Conservation (phyloP, 495 filamentous ascomycete genomes). For the Elaphomyces granulatus region DNA sequence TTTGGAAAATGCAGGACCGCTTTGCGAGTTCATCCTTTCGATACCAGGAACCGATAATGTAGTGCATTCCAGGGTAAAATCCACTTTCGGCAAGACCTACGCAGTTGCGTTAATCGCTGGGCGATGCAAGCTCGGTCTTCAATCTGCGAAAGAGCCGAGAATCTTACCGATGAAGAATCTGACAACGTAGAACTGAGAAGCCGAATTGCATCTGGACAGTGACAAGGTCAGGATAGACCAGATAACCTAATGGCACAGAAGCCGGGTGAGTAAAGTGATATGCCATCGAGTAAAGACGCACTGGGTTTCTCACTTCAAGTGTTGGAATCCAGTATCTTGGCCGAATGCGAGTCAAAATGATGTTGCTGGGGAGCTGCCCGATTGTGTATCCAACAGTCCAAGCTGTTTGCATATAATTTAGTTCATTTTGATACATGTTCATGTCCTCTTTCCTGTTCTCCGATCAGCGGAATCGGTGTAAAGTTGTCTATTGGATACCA, state of each 20-base stretch:
- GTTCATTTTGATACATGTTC: constrained; percentile 39
- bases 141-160: constrained; percentile 20
- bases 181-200: constrained; percentile 38
- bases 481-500: constrained; percentile 6
- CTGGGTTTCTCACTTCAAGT: constrained; percentile 17
- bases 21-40: constrained; percentile 41
- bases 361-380: constrained; percentile 46
- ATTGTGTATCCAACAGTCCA: constrained; percentile 53
- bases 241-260: no score
- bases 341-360: constrained; percentile 39
- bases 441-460: constrained; percentile 45
- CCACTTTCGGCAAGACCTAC: constrained; percentile 30
- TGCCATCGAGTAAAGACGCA: no score
- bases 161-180: constrained; percentile 41
- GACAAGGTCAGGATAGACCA: constrained; percentile 42
- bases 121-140: no score
- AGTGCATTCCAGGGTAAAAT: constrained; percentile 34
- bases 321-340: constrained; percentile 47
- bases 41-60: constrained; percentile 37
- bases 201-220: constrained; percentile 30
- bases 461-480: background rate
- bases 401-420: constrained; percentile 35
- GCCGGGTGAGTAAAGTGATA: no score
- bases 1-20: constrained; percentile 49
- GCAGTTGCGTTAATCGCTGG: background rate